Conservation (phyloP, 257 asterid species). For the Solanum paucissectum region DNA sequence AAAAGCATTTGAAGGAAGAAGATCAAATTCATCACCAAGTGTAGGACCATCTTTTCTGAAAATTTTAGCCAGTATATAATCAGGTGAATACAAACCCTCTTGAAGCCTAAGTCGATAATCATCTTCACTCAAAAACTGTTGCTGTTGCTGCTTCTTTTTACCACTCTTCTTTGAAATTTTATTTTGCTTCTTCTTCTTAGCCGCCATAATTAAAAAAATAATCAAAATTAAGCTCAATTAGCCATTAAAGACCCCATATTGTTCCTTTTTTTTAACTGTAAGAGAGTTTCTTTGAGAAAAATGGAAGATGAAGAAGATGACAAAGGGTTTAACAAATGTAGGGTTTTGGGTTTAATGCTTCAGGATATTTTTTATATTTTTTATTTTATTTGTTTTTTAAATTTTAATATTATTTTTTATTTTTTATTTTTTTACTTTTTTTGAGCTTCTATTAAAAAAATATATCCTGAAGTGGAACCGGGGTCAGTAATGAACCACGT, state of each 20-base stretch:
- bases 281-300: neutral
- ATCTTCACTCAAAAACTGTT: slow-evolving; percentile 37
- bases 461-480: neutral
- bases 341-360: slow-evolving; percentile 42
- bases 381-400: neutral
- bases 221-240: slow-evolving; percentile 4
- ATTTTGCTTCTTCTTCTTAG: slow-evolving; percentile 21
- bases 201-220: slow-evolving; percentile 17
- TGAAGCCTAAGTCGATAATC: slow-evolving; percentile 60
- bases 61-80: slow-evolving; percentile 48
- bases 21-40: slow-evolving; percentile 66
- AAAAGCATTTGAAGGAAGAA: slow-evolving; percentile 57
- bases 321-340: slow-evolving; percentile 48
- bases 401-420: neutral
- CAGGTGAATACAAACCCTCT: slow-evolving; percentile 61
- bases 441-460: neutral
- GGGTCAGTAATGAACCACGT: neutral
- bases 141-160: slow-evolving; percentile 27
- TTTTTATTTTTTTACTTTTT: neutral
- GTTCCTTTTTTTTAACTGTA: neutral
- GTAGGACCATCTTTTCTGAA: slow-evolving; percentile 88
- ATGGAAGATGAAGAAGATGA: slow-evolving; percentile 12
- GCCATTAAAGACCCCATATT: slow-evolving; percentile 14
- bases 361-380: neutral
- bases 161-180: neutral